Evolutionary conservation across 1,139 yeast genomes (phyloP), one percentile per base, ranked within the genome.

Genomic region (Pichiaceae sp.): DNA sequence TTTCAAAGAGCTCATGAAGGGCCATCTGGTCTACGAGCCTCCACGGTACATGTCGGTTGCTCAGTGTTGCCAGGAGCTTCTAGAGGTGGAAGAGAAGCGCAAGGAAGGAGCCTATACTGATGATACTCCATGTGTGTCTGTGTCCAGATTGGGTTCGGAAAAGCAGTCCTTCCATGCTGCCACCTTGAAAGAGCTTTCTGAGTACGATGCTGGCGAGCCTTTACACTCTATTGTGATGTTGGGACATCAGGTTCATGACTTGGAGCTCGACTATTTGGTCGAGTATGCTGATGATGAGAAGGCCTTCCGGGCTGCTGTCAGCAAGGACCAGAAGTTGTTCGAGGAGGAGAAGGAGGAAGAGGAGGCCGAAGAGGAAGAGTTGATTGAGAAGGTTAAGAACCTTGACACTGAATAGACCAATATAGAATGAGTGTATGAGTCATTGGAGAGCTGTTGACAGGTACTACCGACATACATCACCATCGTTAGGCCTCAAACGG

Each of bases 1-100:
- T 55, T 72, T 86, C 47, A 95, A 89, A 55, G 91, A 89, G 56
- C 75, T 91, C 81, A 95, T 95, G 35, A 74, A 95, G 44, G 98
- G 97, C 2, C 72, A 94, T 59, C 65, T 81, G 42, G 85, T 89
- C 34, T 91, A 85, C 56, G 98, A 91, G 57, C 97, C 97, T 32
- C 98, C 98, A 37, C 72, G 98, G 57, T 91, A 87, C 62, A 91
- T 91, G 98, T 75, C 78, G 45, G 86, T 91, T 46, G 76, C 82
- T 40, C 85, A 94, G 36, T 95, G 96, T 38, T 91, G 95, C 28
- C 68, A 71, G 43, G 97, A 91, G 60, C 66, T 91, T 48, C 62
- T 91, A 38, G 97, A 91, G 58, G 73, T 87, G 41, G 97, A 89
- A 60, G 91, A 82, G 49, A 56, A 60, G 33, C 75, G 94, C 59